Evolutionary conservation across 1,139 yeast genomes (phyloP).

Genomic region (Torulaspora globosa): DNA sequence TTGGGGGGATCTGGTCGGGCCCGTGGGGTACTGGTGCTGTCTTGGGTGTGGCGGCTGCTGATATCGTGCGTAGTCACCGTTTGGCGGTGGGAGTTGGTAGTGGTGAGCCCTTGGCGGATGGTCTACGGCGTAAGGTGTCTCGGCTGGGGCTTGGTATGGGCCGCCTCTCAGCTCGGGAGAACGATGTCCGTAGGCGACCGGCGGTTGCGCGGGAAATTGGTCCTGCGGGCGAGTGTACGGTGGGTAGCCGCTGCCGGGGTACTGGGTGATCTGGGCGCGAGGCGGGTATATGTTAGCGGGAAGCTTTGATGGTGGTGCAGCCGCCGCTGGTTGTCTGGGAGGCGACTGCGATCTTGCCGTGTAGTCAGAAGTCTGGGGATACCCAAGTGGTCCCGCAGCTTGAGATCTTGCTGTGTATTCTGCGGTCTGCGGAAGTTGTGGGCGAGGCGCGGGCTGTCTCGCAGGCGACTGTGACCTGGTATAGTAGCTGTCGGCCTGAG

Average conservation of each 20-base stretch:
- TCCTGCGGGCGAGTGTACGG: background rate
- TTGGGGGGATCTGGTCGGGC: no score
- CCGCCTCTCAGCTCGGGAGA: background rate
- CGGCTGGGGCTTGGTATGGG: background rate
- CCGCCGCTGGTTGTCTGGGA: background rate
- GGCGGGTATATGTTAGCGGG: no score
- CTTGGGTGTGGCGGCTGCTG: background rate
- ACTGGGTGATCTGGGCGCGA: no score
- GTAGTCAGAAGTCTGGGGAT: no score
- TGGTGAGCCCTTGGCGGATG: background rate
- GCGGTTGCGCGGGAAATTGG: background rate
- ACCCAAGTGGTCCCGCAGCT: no score
- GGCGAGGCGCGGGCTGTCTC: no score
- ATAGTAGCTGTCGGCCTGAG: background rate
- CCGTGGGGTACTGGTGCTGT: no score
- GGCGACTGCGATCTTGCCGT: background rate
- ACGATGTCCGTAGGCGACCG: background rate
- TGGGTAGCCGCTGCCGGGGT: background rate
- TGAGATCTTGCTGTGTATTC: background rate
- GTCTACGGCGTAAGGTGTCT: background rate
- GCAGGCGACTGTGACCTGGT: background rate
- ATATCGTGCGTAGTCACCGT: background rate
- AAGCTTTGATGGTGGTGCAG: no score
- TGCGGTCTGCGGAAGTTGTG: no score
- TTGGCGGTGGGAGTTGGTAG: background rate